A percentile compares a stretch with the other conserved stretches of the same genome.
Conservation (phyloP, 176 grass and related monocot genomes). For the Musa troglodytarum region DNA sequence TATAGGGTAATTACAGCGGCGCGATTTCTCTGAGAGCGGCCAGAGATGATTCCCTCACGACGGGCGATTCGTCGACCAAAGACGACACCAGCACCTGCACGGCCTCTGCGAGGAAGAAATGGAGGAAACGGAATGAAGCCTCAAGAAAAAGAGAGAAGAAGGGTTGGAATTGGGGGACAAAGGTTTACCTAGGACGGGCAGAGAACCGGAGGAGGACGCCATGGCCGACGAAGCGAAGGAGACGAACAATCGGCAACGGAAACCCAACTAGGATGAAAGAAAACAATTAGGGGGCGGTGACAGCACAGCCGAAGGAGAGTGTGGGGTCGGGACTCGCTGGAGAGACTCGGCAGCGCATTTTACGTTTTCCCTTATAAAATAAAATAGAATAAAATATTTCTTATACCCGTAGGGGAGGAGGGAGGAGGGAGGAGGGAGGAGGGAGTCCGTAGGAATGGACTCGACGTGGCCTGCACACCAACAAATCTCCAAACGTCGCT, state of each 20-base stretch:
- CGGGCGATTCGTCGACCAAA: conserved; percentile 62
- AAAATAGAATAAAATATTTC: background rate
- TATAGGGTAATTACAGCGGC: conserved; percentile 43
- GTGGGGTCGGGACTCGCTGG: too few relatives aligned
- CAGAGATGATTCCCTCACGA: conserved; percentile 67
- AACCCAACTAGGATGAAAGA: background rate
- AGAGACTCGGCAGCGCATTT: background rate
- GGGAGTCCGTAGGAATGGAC: background rate
- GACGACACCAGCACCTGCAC: conserved; percentile 88
- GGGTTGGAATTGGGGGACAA: background rate
- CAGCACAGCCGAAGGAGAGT: background rate
- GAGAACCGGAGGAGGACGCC: conserved; percentile 58
- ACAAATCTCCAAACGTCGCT: too few relatives aligned
- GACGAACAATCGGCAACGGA: background rate
- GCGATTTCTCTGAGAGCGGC: conserved; percentile 68
- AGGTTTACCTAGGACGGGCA: conserved; percentile 48
- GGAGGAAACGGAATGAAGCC: conserved; percentile 12
- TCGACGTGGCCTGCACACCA: too few relatives aligned
- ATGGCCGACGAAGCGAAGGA: conserved; percentile 32
- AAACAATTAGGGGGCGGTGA: background rate
- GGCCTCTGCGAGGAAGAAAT: conserved; percentile 43
- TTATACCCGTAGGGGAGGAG: background rate
- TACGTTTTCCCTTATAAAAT: background rate
- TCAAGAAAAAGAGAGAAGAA: background rate
- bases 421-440: background rate